Evolutionary conservation across 2,329 filamentous ascomycete genomes (phyloP).

Genomic region (Exophiala sp.): DNA sequence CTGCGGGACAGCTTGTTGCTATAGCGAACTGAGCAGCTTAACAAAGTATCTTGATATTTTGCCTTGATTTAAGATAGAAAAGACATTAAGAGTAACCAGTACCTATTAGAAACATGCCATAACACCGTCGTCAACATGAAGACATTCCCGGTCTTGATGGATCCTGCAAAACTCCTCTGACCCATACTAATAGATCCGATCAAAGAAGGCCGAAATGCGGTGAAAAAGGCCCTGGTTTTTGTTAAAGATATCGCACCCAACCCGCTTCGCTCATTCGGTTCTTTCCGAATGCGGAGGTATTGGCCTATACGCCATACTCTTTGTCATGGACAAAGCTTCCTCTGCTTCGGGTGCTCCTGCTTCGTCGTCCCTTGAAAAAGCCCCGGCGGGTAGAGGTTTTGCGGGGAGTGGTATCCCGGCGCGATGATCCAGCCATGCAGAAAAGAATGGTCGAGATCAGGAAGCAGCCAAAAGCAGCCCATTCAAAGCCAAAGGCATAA

Average conservation of each 20-base stretch:
- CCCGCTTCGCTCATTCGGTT: too few relatives aligned
- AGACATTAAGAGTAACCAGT: constrained; percentile 20
- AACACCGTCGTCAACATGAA: constrained; percentile 14
- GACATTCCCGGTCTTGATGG: constrained; percentile 8
- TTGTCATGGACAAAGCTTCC: constrained; percentile 32
- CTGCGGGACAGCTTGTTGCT: neutral
- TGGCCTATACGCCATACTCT: constrained; percentile 25
- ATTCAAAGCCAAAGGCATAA: constrained; percentile 58
- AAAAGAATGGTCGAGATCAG: constrained; percentile 53
- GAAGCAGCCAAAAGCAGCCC: constrained; percentile 52
- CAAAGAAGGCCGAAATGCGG: neutral
- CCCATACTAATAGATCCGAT: constrained; percentile 1
- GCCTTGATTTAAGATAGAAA: neutral
- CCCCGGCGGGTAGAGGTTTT: constrained; percentile 6
- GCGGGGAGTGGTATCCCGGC: constrained; percentile 6
- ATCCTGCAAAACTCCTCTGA: constrained; percentile 5
- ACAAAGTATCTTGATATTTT: neutral
- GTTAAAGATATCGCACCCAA: too few relatives aligned
- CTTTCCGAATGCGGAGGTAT: too few relatives aligned
- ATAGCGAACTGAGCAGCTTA: too few relatives aligned
- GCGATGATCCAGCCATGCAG: constrained; percentile 43
- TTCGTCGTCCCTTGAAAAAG: constrained; percentile 25
- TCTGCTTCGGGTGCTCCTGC: constrained; percentile 27
- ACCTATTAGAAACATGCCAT: constrained; percentile 9
- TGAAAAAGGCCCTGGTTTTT: neutral